Evolutionary conservation across 345 rosid genomes (phyloP), one percentile per base, ranked within the genome.

Genomic region (Hirschfeldia incana): DNA sequence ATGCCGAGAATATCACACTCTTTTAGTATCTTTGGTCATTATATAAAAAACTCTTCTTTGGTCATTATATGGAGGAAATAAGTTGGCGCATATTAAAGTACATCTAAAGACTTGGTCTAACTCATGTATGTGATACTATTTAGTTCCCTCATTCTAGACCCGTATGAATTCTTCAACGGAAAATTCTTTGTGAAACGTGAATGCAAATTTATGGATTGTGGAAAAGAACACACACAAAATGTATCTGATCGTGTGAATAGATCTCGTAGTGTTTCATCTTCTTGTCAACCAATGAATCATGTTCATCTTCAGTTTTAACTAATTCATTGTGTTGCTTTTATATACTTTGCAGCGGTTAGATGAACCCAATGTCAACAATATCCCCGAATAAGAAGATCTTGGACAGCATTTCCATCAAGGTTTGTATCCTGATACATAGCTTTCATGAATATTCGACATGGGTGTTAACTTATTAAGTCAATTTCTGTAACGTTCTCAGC

Each of bases 331-430:
- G n/a, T 67, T 71, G 32, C 51, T 21, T 63, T 60, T 67, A 15
- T 67, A 21, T 76, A 33, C 66, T 64, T 36, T 81, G 78, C 92
- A 92, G 97, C 85, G 86, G 65, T 87, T 92, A 12, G 98, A 94
- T 70, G 81, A 88, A 55, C 36, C 81, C 46, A 71, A 73, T 67
- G 67, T 79, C 67, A 81, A 80, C 51, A 65, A 70, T 21, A 79
- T 79, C 66, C 80, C 76, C 13, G 58, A 64, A 73, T 88, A 79
- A 58, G 97, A 77, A 69, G 88, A 83, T 81, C 66, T 62, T 33
- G 71, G 80, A 71, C 86, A 81, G 21, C 77, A 85, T 16, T 59
- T 83, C 9, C 97, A 94, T 80, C 98, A 91, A 94, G 97, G 97
- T 94, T 79, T 61, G 55, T 34, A 69, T 76, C 32, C 65, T 69